Evolutionary conservation across 306 rosid genomes (phyloP), one percentile per base, ranked within the genome.

Genomic region (Cicer arietinum): DNA sequence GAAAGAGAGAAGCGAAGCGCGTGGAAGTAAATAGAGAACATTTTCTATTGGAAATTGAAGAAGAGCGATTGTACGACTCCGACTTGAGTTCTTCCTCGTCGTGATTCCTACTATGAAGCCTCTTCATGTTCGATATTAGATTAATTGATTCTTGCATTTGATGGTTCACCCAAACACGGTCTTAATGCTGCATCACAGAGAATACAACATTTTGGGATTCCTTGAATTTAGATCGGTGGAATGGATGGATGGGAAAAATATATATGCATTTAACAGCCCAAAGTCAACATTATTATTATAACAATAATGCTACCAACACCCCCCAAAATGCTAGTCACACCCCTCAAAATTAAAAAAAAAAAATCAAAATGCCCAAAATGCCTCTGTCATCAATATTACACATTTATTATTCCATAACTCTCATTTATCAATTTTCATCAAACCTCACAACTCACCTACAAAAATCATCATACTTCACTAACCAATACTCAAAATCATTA

Each of bases 1-100:
- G 13, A 17, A 50, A 50, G n/a, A 74, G 52, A 1, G 65, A 74
- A 22, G 41, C 56, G 43, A 74, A 11, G 60, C 72, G 84, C 5
- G 54, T 47, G 35, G 59, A 40, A 42, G 54, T 65, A 13, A n/a
- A 8, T 1, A 16, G 7, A 2, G 75, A 35, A n/a, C 72, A 57
- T 73, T 40, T 73, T 30, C 52, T 7, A 42, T 5, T 53, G 48
- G 48, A 14, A 17, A n/a, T 10, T 12, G 72, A 7, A 13, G 63
- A 4, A 62, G 46, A 57, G 17, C 65, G 5, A 41, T 46, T 18
- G 8, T 69, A 56, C 6, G 25, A 59, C 35, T 22, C 76, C 16
- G 45, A 4, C 2, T 30, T 14, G 22, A 10, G 42, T 16, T 58
- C 54, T 10, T 60, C 54, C 35, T 18, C 45, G 65, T 45, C 22